phyloP scores from a whole-genome alignment of 1,139 yeast species.

The Nakaseomyces sp. region DNA sequence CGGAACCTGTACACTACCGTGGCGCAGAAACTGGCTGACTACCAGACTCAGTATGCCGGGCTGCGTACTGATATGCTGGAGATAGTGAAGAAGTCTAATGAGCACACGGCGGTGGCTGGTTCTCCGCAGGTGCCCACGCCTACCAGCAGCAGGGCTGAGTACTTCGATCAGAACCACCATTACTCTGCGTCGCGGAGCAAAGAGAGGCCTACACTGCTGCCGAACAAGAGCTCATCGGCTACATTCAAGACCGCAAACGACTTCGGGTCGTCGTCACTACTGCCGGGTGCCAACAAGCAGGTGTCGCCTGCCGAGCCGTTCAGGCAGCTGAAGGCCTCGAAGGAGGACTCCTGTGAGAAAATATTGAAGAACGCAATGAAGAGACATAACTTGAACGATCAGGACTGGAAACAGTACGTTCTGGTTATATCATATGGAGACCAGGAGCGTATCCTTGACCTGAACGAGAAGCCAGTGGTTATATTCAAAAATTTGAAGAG shows the following conservation, averaged over 20 bases:
- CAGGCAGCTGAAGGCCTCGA: constrained; percentile 77
- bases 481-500: constrained; percentile 85
- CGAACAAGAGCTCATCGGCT: background rate
- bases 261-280: background rate
- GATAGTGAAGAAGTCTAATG: constrained; percentile 18
- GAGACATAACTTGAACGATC: constrained; percentile 68
- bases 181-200: background rate
- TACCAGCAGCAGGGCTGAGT: background rate
- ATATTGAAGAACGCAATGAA: constrained; percentile 85
- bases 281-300: background rate
- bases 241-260: background rate
- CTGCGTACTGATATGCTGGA: constrained; percentile 27
- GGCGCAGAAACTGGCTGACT: constrained; percentile 24
- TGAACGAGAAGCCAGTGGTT: constrained; percentile 81
- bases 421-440: constrained; percentile 87
- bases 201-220: constrained; percentile 4
- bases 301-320: constrained; percentile 50
- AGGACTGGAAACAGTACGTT: constrained; percentile 85
- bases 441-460: constrained; percentile 72
- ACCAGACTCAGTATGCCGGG: constrained; percentile 25
- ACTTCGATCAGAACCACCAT: constrained; percentile 6
- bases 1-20: constrained; percentile 23
- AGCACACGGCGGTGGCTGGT: background rate
- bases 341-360: constrained; percentile 87
- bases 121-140: background rate